A percentile compares a stretch with the other conserved stretches of the same genome.
These are phyloP conservation scores for Kipferlia bialata DNA, from an alignment of 78 protist species.

Conservation along the genomic window DNA sequence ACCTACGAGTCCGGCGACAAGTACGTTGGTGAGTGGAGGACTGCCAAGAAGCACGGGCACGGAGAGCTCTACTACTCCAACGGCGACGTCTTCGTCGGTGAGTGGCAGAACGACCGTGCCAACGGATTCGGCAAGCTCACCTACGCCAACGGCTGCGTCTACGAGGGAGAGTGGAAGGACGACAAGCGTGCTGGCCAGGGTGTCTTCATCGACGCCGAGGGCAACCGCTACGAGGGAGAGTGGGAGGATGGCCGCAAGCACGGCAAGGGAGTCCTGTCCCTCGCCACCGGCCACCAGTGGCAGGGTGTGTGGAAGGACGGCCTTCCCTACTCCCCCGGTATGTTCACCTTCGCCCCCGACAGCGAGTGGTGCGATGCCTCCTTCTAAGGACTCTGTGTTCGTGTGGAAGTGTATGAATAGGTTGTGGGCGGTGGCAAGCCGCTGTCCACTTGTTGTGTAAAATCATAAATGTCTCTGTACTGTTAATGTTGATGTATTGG, in stretches of 20 bases:
- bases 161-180: constrained; percentile 3
- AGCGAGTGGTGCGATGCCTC: neutral
- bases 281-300: neutral
- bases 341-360: neutral
- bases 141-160: constrained; percentile 28
- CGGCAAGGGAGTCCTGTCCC: constrained; percentile 12
- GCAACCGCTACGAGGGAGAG: constrained; percentile 35
- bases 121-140: constrained; percentile 25
- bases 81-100: constrained; percentile 41
- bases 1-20: constrained; percentile 35
- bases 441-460: no score
- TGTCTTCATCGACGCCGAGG: constrained; percentile 22
- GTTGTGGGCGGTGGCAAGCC: no score
- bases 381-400: neutral
- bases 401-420: no score
- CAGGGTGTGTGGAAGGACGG: neutral
- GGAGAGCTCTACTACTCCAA: constrained; percentile 23
- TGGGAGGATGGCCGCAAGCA: constrained; percentile 30
- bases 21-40: constrained; percentile 36
- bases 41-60: constrained; percentile 39
- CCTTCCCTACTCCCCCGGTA: neutral
- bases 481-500: no score
- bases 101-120: constrained; percentile 8
- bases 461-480: no score
- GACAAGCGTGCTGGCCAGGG: constrained; percentile 33